phyloP scores from a whole-genome alignment of 495 filamentous ascomycete genomes.

The Evernia prunastri region DNA sequence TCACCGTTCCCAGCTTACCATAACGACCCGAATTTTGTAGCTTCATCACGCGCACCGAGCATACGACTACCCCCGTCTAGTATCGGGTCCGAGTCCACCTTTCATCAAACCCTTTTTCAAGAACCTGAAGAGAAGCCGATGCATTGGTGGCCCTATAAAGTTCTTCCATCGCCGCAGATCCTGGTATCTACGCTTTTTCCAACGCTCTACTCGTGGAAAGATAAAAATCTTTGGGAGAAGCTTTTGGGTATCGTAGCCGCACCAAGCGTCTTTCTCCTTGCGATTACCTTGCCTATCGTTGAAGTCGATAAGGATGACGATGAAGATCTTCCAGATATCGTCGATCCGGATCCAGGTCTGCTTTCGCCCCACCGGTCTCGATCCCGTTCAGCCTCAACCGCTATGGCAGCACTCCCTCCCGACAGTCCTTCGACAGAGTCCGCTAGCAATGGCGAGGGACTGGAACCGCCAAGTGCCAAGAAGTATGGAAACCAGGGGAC shows the following conservation, averaged over 20 bases:
- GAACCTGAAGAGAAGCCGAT: slow-evolving; percentile 31
- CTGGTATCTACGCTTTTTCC: slow-evolving; percentile 77
- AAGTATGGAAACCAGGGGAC: slow-evolving; percentile 13
- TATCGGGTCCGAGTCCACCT: slow-evolving; percentile 44
- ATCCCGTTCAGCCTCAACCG: slow-evolving; percentile 26
- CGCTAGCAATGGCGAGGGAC: neutral
- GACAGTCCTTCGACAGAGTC: slow-evolving; percentile 35
- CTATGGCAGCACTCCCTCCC: slow-evolving; percentile 35
- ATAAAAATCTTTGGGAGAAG: slow-evolving; percentile 72
- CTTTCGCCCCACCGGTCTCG: slow-evolving; percentile 33
- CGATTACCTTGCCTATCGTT: slow-evolving; percentile 87
- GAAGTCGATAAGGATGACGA: slow-evolving; percentile 55
- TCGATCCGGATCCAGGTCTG: slow-evolving; percentile 37
- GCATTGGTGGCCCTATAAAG: slow-evolving; percentile 66
- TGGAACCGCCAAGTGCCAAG: neutral
- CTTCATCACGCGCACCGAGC: slow-evolving; percentile 46
- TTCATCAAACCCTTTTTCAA: slow-evolving; percentile 22
- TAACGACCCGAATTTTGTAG: slow-evolving; percentile 37
- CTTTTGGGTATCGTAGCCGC: slow-evolving; percentile 70
- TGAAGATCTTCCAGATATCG: slow-evolving; percentile 33
- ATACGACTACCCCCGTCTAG: slow-evolving; percentile 46
- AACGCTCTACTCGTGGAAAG: slow-evolving; percentile 70
- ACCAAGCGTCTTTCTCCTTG: slow-evolving; percentile 84
- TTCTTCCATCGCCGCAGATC: slow-evolving; percentile 64
- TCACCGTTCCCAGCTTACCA: slow-evolving; percentile 48